Evolutionary conservation across 176 grass and related monocot genomes (phyloP).

Genomic region (Ensete ventricosum): DNA sequence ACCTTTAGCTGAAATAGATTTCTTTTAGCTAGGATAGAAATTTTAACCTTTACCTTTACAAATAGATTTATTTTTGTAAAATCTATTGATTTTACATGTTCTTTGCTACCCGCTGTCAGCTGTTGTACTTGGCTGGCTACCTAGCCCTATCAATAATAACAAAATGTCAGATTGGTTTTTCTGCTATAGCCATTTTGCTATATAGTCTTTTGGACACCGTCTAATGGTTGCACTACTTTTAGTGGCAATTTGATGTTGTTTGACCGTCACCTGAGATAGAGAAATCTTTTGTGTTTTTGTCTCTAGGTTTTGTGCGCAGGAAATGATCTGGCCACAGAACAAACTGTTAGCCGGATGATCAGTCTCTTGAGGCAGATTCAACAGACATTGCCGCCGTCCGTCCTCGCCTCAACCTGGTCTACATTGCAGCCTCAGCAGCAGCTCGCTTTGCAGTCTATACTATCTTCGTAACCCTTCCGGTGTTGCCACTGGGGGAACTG

Average conservation of each 20-base stretch:
- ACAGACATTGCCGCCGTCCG: conserved; percentile 73
- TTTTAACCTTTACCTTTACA: too few relatives aligned
- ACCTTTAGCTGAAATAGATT: too few relatives aligned
- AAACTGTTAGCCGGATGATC: conserved; percentile 57
- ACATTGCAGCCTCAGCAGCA: conserved; percentile 83
- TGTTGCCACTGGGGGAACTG: conserved; percentile 8
- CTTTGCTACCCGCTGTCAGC: too few relatives aligned
- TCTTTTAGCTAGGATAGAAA: too few relatives aligned
- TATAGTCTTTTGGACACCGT: background rate
- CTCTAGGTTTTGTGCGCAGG: conserved; percentile 57
- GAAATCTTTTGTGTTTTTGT: background rate
- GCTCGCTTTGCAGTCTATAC: conserved; percentile 66
- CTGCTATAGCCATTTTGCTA: background rate
- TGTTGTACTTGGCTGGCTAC: too few relatives aligned
- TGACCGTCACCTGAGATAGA: too few relatives aligned
- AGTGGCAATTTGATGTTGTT: background rate
- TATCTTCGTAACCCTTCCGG: conserved; percentile 41
- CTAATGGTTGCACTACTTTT: background rate
- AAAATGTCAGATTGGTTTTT: background rate
- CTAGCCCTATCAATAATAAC: too few relatives aligned
- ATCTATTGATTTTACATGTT: background rate
- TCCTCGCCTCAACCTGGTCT: conserved; percentile 67
- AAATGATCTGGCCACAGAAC: conserved; percentile 67
- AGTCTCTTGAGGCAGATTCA: conserved; percentile 61
- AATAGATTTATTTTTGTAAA: too few relatives aligned